Conservation (phyloP, 768 basidiomycete genomes). For the Sarcodon sp. region DNA sequence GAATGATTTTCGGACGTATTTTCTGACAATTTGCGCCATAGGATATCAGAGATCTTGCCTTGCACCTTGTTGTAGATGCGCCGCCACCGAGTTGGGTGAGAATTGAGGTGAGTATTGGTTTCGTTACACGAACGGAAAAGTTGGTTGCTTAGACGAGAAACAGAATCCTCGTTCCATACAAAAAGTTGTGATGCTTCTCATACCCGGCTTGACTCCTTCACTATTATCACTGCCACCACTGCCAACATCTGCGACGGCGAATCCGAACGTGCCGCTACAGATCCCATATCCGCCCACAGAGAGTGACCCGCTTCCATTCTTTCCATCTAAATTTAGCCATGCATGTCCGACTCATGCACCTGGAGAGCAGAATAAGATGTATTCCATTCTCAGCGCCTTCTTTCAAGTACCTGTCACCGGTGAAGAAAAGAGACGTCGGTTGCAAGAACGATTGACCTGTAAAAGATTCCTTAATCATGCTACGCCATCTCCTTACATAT, state of each 20-base stretch:
- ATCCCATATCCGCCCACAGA: slow-evolving; percentile 27
- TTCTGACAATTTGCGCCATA: slow-evolving; percentile 15
- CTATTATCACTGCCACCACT: slow-evolving; percentile 59
- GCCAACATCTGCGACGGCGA: slow-evolving; percentile 53
- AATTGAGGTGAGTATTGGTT: slow-evolving; percentile 45
- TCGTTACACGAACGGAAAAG: background rate
- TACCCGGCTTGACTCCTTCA: slow-evolving; percentile 78
- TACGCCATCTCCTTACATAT: background rate
- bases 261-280: slow-evolving; percentile 40
- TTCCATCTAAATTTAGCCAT: slow-evolving; percentile 75
- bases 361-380: slow-evolving; percentile 76
- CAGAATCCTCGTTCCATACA: slow-evolving; percentile 67
- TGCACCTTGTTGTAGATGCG: slow-evolving; percentile 73
- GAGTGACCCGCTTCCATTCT: slow-evolving; percentile 38
- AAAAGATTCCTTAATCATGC: slow-evolving; percentile 9
- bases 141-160: background rate
- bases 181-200: slow-evolving; percentile 67
- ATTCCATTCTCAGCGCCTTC: slow-evolving; percentile 73
- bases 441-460: slow-evolving; percentile 29
- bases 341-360: slow-evolving; percentile 90
- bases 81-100: slow-evolving; percentile 82
- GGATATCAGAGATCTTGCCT: slow-evolving; percentile 81
- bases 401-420: slow-evolving; percentile 71
- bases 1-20: background rate
- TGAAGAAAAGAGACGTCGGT: slow-evolving; percentile 65